phyloP scores from a whole-genome alignment of 2,329 filamentous ascomycete genomes.

The Colletotrichum incanum region DNA sequence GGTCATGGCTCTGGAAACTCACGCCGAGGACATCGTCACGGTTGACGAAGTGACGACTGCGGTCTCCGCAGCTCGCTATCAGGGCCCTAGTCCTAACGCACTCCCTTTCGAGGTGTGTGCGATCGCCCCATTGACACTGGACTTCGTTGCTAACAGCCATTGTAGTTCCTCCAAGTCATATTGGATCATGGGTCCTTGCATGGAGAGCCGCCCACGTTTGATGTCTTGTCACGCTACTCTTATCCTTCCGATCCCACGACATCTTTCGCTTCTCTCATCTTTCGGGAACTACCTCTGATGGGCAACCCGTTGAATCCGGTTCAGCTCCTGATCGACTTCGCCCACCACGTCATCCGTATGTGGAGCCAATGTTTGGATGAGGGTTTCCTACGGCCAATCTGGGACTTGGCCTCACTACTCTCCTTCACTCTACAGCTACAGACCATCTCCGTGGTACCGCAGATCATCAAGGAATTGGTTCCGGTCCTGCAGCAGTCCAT shows the following conservation, averaged over 20 bases:
- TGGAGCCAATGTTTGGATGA: conserved; percentile 80
- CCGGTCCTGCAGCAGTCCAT: conserved; percentile 73
- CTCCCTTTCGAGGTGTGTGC: conserved; percentile 63
- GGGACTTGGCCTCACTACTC: conserved; percentile 76
- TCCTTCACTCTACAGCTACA: conserved; percentile 76
- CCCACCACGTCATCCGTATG: conserved; percentile 73
- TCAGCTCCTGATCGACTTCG: conserved; percentile 76
- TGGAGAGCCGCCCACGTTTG: conserved; percentile 75
- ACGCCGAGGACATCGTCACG: conserved; percentile 60
- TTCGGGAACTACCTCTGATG: conserved; percentile 76
- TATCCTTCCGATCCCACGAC: conserved; percentile 76
- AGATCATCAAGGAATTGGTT: conserved; percentile 71
- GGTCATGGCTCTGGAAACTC: conserved; percentile 71
- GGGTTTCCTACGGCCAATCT: conserved; percentile 74
- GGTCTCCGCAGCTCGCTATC: background rate
- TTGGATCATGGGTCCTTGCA: conserved; percentile 73
- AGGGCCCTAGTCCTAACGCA: conserved; percentile 31
- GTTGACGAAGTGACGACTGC: conserved; percentile 47
- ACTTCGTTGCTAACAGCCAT: conserved; percentile 45
- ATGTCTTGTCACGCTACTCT: conserved; percentile 74
- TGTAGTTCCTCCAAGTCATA: conserved; percentile 73
- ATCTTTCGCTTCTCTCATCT: conserved; percentile 77
- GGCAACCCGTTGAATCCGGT: conserved; percentile 64
- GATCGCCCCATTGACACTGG: background rate
- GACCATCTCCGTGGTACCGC: conserved; percentile 70